Evolutionary conservation across 1,139 yeast genomes (phyloP).

Genomic region (Kurtzmaniella natalensis): DNA sequence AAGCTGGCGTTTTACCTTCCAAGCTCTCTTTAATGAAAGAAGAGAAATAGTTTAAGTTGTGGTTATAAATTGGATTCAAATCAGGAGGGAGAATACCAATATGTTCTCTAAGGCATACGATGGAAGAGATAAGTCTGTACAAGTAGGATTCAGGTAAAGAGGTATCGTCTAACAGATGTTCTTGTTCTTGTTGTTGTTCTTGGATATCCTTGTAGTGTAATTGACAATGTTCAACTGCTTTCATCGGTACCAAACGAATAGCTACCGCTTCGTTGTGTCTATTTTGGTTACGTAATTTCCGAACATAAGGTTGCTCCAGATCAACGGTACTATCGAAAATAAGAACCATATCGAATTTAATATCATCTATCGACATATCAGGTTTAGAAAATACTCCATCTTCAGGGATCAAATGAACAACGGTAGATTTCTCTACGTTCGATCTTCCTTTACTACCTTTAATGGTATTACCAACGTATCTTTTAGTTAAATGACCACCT

Average conservation of each 20-base stretch:
- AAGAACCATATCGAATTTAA: slow-evolving; percentile 57
- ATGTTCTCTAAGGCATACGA: slow-evolving; percentile 75
- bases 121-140: slow-evolving; percentile 71
- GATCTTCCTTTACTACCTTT: slow-evolving; percentile 25
- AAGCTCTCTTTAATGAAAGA: slow-evolving; percentile 46
- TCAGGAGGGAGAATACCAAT: slow-evolving; percentile 86
- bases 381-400: slow-evolving; percentile 32
- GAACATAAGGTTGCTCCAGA: slow-evolving; percentile 26
- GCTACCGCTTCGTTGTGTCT: slow-evolving; percentile 46
- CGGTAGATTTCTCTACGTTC: slow-evolving; percentile 14
- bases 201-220: slow-evolving; percentile 21
- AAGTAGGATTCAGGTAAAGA: slow-evolving; percentile 41
- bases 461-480: slow-evolving; percentile 59
- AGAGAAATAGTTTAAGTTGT: slow-evolving; percentile 57
- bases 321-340: slow-evolving; percentile 72
- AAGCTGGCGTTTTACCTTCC: slow-evolving; percentile 28
- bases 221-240: slow-evolving; percentile 77
- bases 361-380: slow-evolving; percentile 17
- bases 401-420: slow-evolving; percentile 43
- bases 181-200: slow-evolving; percentile 14
- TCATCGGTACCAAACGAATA: slow-evolving; percentile 66
- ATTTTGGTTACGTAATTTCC: slow-evolving; percentile 28
- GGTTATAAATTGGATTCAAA: slow-evolving; percentile 68
- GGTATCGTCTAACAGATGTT: slow-evolving; percentile 7
- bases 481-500: slow-evolving; percentile 49